phyloP scores from a whole-genome alignment of 345 rosid genomes.

The Durio zibethinus region DNA sequence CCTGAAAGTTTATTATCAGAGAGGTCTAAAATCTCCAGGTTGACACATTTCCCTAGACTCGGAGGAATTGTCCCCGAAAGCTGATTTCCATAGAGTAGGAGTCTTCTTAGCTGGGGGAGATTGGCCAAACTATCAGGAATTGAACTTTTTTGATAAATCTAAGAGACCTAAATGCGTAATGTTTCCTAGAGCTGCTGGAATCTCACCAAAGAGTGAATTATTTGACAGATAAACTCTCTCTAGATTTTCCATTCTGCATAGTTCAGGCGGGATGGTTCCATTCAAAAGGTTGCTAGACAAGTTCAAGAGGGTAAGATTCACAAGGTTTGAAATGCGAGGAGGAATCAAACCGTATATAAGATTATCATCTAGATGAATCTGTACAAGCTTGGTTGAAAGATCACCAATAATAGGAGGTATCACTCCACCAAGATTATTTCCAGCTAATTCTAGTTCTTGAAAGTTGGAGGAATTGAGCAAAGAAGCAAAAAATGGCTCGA shows the following conservation, averaged over 20 bases:
- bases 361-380: conserved; percentile 76
- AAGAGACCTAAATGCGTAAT: conserved; percentile 75
- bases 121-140: conserved; percentile 78
- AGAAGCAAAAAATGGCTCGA: conserved; percentile 68
- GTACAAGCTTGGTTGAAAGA: conserved; percentile 59
- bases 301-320: conserved; percentile 72
- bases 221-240: conserved; percentile 81
- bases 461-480: conserved; percentile 52
- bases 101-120: conserved; percentile 69
- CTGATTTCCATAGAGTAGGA: conserved; percentile 53
- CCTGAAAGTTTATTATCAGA: conserved; percentile 71
- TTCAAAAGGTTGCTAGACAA: conserved; percentile 74
- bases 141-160: conserved; percentile 71
- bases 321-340: conserved; percentile 63
- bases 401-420: conserved; percentile 58
- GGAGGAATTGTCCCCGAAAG: conserved; percentile 72
- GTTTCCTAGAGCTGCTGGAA: conserved; percentile 69
- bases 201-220: conserved; percentile 65
- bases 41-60: conserved; percentile 65
- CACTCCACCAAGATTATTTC: conserved; percentile 65
- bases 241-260: conserved; percentile 58
- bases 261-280: conserved; percentile 62
- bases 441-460: conserved; percentile 76
- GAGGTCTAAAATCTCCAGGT: conserved; percentile 83
- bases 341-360: conserved; percentile 72